phyloP scores from a whole-genome alignment of 1,284 basidiomycete genomes.

The Cronartium ribicola region DNA sequence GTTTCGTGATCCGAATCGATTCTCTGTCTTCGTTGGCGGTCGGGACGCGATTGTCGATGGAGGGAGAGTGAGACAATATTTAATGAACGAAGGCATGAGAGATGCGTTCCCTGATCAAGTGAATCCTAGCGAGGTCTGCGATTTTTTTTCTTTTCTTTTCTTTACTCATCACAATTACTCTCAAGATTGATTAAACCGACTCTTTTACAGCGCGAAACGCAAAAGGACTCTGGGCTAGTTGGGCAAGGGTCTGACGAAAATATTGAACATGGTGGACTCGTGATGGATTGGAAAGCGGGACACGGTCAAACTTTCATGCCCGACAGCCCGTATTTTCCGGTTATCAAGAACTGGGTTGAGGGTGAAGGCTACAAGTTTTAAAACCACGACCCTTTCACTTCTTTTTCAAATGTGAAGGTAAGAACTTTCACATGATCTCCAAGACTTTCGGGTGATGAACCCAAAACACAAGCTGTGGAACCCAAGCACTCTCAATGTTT shows the following conservation, averaged over 20 bases:
- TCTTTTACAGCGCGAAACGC: neutral
- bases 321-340: slow-evolving; percentile 17
- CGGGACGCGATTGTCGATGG: slow-evolving; percentile 31
- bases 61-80: slow-evolving; percentile 17
- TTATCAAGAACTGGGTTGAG: slow-evolving; percentile 24
- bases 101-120: neutral
- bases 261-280: neutral
- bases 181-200: neutral
- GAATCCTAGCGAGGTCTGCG: neutral
- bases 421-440: no score
- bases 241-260: neutral
- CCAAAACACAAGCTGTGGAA: no score
- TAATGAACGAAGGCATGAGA: slow-evolving; percentile 28
- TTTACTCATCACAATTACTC: neutral
- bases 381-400: neutral
- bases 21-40: slow-evolving; percentile 21
- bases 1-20: slow-evolving; percentile 30
- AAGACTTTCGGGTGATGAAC: no score
- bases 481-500: no score
- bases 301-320: slow-evolving; percentile 32
- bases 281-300: slow-evolving; percentile 14
- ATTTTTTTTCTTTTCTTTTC: neutral
- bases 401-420: no score
- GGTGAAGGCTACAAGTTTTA: slow-evolving; percentile 10
- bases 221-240: neutral